Conservation (phyloP, 768 basidiomycete genomes). For the Boletus pseudopeckii region DNA sequence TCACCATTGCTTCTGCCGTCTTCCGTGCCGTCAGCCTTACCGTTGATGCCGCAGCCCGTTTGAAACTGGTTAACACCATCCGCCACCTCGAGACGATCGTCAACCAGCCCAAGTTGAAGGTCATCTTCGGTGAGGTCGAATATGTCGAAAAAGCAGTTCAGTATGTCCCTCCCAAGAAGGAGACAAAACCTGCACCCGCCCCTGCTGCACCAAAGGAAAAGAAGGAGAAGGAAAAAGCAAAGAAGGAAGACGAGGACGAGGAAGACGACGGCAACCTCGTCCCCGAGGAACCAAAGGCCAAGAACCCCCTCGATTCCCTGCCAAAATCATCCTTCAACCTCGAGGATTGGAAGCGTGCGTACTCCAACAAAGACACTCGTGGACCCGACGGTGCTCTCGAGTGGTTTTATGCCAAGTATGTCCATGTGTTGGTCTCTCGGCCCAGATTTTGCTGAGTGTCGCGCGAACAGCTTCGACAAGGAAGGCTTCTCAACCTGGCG, state of each 20-base stretch:
- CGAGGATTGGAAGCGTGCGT: slow-evolving; percentile 96
- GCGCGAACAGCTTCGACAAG: slow-evolving; percentile 65
- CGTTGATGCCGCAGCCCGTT: slow-evolving; percentile 64
- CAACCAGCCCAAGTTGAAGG: slow-evolving; percentile 77
- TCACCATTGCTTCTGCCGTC: slow-evolving; percentile 62
- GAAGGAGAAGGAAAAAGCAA: slow-evolving; percentile 67
- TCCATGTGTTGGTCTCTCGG: neutral
- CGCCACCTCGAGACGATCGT: slow-evolving; percentile 85
- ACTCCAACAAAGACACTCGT: slow-evolving; percentile 97
- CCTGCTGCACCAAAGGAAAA: slow-evolving; percentile 43
- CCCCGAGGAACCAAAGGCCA: slow-evolving; percentile 81
- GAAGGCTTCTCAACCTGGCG: slow-evolving; percentile 90
- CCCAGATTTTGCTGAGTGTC: slow-evolving; percentile 1
- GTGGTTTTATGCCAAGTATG: slow-evolving; percentile 96
- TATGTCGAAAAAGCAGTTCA: slow-evolving; percentile 69
- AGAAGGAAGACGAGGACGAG: slow-evolving; percentile 51
- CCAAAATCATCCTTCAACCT: slow-evolving; percentile 87
- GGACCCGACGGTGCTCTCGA: slow-evolving; percentile 78
- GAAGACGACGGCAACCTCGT: slow-evolving; percentile 76
- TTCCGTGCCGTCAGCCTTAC: slow-evolving; percentile 50
- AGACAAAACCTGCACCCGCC: slow-evolving; percentile 47
- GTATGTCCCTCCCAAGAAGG: slow-evolving; percentile 74
- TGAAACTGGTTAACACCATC: slow-evolving; percentile 69
- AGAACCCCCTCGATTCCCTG: slow-evolving; percentile 92
- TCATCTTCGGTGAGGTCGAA: slow-evolving; percentile 55